A percentile compares a stretch with the other conserved stretches of the same genome.
phyloP scores from a whole-genome alignment of 192 early-diverging fungal species.

The Linnemannia elongata region DNA sequence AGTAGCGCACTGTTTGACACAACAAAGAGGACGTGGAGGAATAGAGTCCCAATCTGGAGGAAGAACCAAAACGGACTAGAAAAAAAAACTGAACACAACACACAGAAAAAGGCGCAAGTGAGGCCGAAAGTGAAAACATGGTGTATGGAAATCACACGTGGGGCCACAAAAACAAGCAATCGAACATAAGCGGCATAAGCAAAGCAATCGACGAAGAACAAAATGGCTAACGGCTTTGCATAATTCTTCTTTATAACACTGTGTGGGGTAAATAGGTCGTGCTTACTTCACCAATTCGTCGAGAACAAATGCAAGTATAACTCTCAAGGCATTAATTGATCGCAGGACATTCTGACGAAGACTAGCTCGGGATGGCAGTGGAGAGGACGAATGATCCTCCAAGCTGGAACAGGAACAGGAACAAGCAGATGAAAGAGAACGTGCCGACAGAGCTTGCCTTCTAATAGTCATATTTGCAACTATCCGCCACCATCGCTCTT shows the following conservation, averaged over 20 bases:
- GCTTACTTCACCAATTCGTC: constrained; percentile 70
- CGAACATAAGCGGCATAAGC: not conserved
- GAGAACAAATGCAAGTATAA: constrained; percentile 65
- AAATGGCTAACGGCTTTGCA: not conserved
- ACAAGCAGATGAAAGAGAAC: not conserved
- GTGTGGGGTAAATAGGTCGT: constrained; percentile 57
- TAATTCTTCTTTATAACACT: not conserved
- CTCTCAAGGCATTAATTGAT: not conserved
- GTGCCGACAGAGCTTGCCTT: not conserved
- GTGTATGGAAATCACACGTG: not conserved
- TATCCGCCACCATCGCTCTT: not conserved
- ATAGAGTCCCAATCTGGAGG: not conserved
- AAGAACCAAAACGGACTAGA: not conserved
- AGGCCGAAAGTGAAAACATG: not conserved
- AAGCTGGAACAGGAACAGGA: not conserved
- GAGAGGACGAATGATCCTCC: not conserved
- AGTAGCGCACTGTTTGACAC: not conserved
- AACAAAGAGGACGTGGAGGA: not conserved
- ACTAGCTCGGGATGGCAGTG: not conserved
- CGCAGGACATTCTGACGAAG: not conserved
- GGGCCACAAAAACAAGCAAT: not conserved
- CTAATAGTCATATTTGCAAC: not conserved
- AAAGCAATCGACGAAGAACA: not conserved
- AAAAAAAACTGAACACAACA: not conserved
- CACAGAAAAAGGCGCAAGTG: not conserved